These are phyloP conservation scores for Davidsoniella virescens DNA, from an alignment of 2,329 filamentous ascomycete species.

Conservation along the genomic window DNA sequence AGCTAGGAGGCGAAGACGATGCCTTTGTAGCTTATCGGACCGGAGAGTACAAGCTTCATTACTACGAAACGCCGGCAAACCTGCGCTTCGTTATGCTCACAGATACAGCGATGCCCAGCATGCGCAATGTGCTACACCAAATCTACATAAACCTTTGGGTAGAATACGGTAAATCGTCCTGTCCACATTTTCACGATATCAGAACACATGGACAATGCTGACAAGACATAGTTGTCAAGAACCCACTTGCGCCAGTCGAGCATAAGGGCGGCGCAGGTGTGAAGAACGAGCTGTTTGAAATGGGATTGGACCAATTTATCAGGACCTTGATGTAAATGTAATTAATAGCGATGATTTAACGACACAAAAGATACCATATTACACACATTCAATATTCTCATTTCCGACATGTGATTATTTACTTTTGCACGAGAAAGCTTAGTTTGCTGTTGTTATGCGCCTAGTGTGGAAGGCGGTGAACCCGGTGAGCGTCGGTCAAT, in stretches of 20 bases:
- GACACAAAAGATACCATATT: neutral
- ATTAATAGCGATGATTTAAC: constrained; percentile 3
- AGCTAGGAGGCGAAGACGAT: constrained; percentile 85
- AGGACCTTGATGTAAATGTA: constrained; percentile 40
- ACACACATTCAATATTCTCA: neutral
- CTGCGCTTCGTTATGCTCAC: constrained; percentile 95
- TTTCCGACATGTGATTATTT: neutral
- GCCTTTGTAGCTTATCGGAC: constrained; percentile 91
- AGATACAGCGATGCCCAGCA: constrained; percentile 73
- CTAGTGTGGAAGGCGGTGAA: neutral
- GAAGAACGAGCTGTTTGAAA: constrained; percentile 53
- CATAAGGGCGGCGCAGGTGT: constrained; percentile 54
- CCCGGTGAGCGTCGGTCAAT: neutral
- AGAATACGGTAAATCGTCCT: constrained; percentile 55
- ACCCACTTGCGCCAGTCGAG: constrained; percentile 51
- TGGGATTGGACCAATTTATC: constrained; percentile 63
- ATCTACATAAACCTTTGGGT: constrained; percentile 98
- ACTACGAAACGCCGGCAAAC: constrained; percentile 93
- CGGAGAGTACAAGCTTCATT: constrained; percentile 92
- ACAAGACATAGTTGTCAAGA: constrained; percentile 44
- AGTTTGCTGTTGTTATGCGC: neutral
- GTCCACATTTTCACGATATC: neutral
- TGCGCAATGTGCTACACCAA: constrained; percentile 89
- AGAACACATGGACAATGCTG: neutral
- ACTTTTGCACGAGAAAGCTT: neutral